phyloP scores from a whole-genome alignment of 805 yeast species.

The Saccharomycopsis lassenensis region DNA sequence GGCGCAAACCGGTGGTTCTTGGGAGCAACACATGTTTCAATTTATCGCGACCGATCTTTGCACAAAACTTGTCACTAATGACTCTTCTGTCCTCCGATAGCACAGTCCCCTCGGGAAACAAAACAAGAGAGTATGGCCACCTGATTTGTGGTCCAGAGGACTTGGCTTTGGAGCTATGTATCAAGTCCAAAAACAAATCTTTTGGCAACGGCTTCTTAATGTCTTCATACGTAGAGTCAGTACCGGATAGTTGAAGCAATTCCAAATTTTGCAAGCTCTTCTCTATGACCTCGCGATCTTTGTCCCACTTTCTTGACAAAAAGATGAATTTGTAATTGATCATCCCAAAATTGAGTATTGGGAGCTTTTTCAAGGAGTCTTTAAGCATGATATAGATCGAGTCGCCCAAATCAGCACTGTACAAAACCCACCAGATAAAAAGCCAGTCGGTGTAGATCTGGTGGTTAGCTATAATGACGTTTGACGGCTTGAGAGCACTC shows the following conservation, averaged over 20 bases:
- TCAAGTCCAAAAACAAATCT: too few species aligned
- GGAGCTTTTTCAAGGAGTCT: slow-evolving; percentile 57
- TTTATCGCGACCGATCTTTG: slow-evolving; percentile 35
- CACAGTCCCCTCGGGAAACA: slow-evolving; percentile 95
- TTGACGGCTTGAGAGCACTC: slow-evolving; percentile 33
- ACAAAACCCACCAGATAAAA: slow-evolving; percentile 76
- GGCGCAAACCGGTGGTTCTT: slow-evolving; percentile 67
- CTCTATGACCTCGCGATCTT: slow-evolving; percentile 40
- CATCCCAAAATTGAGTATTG: slow-evolving; percentile 84
- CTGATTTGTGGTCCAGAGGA: slow-evolving; percentile 11
- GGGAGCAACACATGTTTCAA: slow-evolving; percentile 70
- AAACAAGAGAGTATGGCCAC: slow-evolving; percentile 57
- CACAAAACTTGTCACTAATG: slow-evolving; percentile 48
- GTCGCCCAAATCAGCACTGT: slow-evolving; percentile 55
- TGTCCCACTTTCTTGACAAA: slow-evolving; percentile 77
- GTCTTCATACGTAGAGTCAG: not conserved
- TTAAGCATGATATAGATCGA: slow-evolving; percentile 66
- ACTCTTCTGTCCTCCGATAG: slow-evolving; percentile 52
- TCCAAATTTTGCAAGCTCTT: slow-evolving; percentile 2
- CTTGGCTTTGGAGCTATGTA: too few species aligned
- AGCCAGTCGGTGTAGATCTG: slow-evolving; percentile 94
- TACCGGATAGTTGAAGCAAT: not conserved
- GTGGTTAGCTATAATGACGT: slow-evolving; percentile 76
- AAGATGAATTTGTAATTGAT: slow-evolving; percentile 64
- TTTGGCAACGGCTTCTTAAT: slow-evolving; percentile 22